Conservation (phyloP, 129 eudicot genomes). For the Tanacetum coccineum region DNA sequence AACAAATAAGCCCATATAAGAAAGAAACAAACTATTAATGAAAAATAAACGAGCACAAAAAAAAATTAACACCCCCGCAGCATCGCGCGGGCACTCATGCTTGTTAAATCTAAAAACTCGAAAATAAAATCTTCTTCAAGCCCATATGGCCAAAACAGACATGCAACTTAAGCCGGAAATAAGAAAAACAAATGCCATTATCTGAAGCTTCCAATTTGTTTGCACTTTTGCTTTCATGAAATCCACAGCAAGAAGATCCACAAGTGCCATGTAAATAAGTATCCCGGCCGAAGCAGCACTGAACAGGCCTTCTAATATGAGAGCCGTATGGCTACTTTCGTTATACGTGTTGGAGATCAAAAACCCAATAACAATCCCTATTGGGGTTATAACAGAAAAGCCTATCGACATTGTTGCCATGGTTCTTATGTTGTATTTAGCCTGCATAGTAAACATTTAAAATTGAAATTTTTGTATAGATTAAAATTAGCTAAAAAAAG, state of each 20-base stretch:
- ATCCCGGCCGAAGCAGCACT: constrained; percentile 49
- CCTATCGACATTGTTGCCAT: constrained; percentile 33
- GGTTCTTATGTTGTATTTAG: constrained; percentile 28
- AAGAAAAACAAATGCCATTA: constrained; percentile 27
- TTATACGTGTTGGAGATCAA: constrained; percentile 34
- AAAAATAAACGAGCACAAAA: no score
- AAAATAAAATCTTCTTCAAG: constrained; percentile 6
- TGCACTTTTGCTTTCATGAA: constrained; percentile 43
- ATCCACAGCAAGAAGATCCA: constrained; percentile 51
- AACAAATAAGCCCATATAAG: no score
- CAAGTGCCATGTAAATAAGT: constrained; percentile 62
- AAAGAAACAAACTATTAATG: no score
- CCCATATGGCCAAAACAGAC: constrained; percentile 54
- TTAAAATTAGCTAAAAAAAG: background rate
- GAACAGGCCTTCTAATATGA: constrained; percentile 43
- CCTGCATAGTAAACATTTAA: constrained; percentile 24
- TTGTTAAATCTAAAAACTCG: no score
- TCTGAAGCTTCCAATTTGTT: constrained; percentile 35
- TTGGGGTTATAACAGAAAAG: constrained; percentile 49
- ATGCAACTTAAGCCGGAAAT: constrained; percentile 37
- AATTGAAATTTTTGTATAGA: background rate
- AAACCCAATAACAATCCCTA: constrained; percentile 44
- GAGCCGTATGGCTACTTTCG: constrained; percentile 44
- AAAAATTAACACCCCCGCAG: no score
- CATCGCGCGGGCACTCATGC: no score